phyloP scores from a whole-genome alignment of 768 basidiomycete genomes.

The Lactarius indigo region DNA sequence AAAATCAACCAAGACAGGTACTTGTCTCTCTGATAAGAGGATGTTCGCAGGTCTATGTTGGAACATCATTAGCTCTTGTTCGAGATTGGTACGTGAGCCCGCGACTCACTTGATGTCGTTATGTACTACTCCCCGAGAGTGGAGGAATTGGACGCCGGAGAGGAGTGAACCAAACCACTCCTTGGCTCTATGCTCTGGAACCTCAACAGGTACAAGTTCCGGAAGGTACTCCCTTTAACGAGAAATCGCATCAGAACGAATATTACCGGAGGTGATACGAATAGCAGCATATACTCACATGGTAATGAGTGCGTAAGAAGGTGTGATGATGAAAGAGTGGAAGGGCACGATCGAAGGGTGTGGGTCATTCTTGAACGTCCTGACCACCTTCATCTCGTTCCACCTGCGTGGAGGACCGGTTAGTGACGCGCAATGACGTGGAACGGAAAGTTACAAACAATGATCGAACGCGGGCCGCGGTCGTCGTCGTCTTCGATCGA shows the following conservation, averaged over 20 bases:
- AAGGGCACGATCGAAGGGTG: slow-evolving; percentile 94
- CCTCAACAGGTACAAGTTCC: slow-evolving; percentile 83
- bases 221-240: slow-evolving; percentile 75
- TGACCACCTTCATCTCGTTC: slow-evolving; percentile 98
- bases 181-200: slow-evolving; percentile 71
- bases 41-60: slow-evolving; percentile 82
- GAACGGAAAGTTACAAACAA: slow-evolving; percentile 48
- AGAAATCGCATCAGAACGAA: not conserved
- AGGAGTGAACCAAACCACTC: slow-evolving; percentile 81
- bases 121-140: slow-evolving; percentile 79
- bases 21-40: slow-evolving; percentile 68
- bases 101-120: slow-evolving; percentile 88
- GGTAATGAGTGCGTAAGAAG: slow-evolving; percentile 86
- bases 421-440: not conserved
- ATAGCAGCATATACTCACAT: slow-evolving; percentile 54
- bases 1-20: slow-evolving; percentile 92
- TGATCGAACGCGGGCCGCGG: slow-evolving; percentile 84
- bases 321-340: slow-evolving; percentile 90
- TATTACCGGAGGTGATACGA: not conserved
- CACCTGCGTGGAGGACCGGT: slow-evolving; percentile 48
- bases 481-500: slow-evolving; percentile 73
- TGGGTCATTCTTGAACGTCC: slow-evolving; percentile 74
- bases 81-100: slow-evolving; percentile 12
- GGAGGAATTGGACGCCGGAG: slow-evolving; percentile 80
- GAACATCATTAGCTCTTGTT: not conserved